Evolutionary conservation across 2,329 filamentous ascomycete species (phyloP).

Genomic region (Trichoderma oligosporum): DNA sequence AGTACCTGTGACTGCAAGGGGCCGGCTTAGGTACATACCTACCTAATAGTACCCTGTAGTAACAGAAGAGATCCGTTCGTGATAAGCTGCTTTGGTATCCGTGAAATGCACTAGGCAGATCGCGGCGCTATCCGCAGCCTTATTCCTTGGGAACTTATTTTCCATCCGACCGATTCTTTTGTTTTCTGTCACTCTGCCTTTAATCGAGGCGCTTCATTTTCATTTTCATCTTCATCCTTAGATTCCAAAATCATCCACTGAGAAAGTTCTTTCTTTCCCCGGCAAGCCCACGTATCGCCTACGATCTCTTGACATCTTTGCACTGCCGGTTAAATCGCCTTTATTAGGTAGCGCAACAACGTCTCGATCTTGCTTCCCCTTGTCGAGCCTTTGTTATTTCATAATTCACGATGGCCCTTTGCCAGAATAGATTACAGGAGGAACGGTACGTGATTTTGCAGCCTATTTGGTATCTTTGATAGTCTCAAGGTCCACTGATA

Average conservation of each 20-base stretch:
- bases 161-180: slow-evolving; percentile 6
- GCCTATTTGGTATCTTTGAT: neutral
- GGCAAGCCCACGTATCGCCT: neutral
- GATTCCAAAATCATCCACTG: neutral
- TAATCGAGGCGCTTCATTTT: neutral
- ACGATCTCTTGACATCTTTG: neutral
- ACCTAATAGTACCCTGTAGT: too few species aligned
- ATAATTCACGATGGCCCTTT: slow-evolving; percentile 67
- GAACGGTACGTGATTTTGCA: slow-evolving; percentile 62
- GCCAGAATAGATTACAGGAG: slow-evolving; percentile 81
- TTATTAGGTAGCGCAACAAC: neutral
- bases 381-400: neutral
- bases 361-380: neutral
- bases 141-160: neutral
- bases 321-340: neutral
- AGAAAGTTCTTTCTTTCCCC: too few species aligned
- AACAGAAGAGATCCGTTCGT: slow-evolving; percentile 2
- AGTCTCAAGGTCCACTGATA: neutral
- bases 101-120: slow-evolving; percentile 15
- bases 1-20: slow-evolving; percentile 5
- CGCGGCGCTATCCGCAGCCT: slow-evolving; percentile 16
- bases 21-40: neutral
- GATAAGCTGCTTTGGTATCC: neutral
- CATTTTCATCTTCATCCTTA: neutral
- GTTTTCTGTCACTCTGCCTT: neutral